Evolutionary conservation across 805 yeast genomes (phyloP).

Genomic region (Debaryomyces tyrocola): DNA sequence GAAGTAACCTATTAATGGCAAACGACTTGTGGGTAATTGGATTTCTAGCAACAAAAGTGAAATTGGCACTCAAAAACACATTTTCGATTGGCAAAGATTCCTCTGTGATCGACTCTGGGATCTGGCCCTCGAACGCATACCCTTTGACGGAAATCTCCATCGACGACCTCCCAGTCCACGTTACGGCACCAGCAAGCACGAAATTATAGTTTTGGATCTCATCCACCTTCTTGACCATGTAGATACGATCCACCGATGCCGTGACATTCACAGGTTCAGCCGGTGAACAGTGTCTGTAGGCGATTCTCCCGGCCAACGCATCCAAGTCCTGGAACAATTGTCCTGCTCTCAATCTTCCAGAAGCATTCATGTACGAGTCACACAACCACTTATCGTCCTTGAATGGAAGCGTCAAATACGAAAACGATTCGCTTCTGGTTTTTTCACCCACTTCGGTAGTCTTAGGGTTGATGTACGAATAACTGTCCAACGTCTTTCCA

Average conservation of each 20-base stretch:
- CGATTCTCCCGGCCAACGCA: slow-evolving; percentile 91
- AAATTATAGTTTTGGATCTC: slow-evolving; percentile 74
- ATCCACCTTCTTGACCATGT: slow-evolving; percentile 81
- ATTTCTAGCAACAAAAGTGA: slow-evolving; percentile 94
- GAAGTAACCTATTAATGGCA: slow-evolving; percentile 79
- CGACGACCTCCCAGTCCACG: slow-evolving; percentile 93
- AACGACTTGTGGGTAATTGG: slow-evolving; percentile 89
- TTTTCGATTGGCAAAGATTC: slow-evolving; percentile 61
- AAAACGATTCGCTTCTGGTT: slow-evolving; percentile 75
- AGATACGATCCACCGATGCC: slow-evolving; percentile 90
- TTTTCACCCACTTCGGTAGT: slow-evolving; percentile 70
- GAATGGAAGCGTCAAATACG: slow-evolving; percentile 72
- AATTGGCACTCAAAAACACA: slow-evolving; percentile 82
- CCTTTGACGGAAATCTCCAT: slow-evolving; percentile 95
- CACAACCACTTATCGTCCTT: slow-evolving; percentile 79
- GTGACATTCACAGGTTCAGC: slow-evolving; percentile 95
- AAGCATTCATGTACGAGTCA: slow-evolving; percentile 86
- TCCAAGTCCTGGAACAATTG: slow-evolving; percentile 93
- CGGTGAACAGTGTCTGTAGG: slow-evolving; percentile 90
- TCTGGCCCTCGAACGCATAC: slow-evolving; percentile 61
- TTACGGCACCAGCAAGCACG: slow-evolving; percentile 83
- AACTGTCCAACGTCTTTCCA: slow-evolving; percentile 72
- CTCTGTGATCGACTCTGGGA: slow-evolving; percentile 56
- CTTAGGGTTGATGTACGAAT: slow-evolving; percentile 69
- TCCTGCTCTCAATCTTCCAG: slow-evolving; percentile 89